Evolutionary conservation across 2,329 filamentous ascomycete species (phyloP).

Genomic region (Ramularia endophylla): DNA sequence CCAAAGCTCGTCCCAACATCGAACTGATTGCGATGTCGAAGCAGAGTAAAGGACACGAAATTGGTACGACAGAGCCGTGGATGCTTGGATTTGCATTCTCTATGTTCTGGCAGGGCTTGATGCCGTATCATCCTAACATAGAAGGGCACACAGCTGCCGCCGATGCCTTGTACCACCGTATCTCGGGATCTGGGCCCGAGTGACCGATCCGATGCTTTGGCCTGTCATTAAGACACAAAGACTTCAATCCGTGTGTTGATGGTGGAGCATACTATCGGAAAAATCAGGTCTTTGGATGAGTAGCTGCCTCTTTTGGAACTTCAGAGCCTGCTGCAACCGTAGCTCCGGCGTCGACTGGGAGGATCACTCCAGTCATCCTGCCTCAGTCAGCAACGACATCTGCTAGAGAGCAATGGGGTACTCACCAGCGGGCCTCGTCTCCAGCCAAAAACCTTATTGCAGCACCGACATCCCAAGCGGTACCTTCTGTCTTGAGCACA

Average conservation of each 20-base stretch:
- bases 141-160: slow-evolving; percentile 11
- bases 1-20: slow-evolving; percentile 3
- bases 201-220: no score
- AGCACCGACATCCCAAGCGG: slow-evolving; percentile 48
- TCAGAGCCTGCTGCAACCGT: slow-evolving; percentile 40
- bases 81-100: slow-evolving; percentile 7
- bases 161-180: neutral
- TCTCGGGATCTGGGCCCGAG: no score
- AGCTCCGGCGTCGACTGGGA: slow-evolving; percentile 45
- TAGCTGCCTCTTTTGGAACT: slow-evolving; percentile 27
- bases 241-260: no score
- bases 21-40: slow-evolving; percentile 8
- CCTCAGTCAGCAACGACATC: neutral
- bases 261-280: no score
- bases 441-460: slow-evolving; percentile 49
- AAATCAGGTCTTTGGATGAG: neutral
- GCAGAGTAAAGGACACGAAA: slow-evolving; percentile 11
- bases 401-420: slow-evolving; percentile 23
- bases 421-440: slow-evolving; percentile 46
- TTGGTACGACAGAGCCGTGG: slow-evolving; percentile 12
- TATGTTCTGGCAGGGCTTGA: slow-evolving; percentile 3
- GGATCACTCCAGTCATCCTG: slow-evolving; percentile 36
- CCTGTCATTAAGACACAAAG: no score
- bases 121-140: slow-evolving; percentile 14
- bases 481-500: slow-evolving; percentile 49